Evolutionary conservation across 2,329 filamentous ascomycete species (phyloP), one percentile per base, ranked within the genome.

Genomic region (Phaeosphaeria sp.): DNA sequence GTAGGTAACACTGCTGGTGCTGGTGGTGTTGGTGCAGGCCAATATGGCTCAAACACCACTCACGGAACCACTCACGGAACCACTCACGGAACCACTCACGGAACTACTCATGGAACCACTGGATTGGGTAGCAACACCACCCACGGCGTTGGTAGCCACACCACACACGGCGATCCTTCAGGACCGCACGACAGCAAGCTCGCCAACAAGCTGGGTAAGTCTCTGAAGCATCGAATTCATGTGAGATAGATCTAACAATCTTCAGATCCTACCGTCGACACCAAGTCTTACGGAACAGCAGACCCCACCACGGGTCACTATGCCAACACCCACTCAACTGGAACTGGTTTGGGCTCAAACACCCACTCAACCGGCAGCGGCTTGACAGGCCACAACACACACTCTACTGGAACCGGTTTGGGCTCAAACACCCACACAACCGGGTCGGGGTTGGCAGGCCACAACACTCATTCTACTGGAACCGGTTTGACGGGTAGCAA

Each of bases 211-310:
- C 7, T 39, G 36, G 36, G 30, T 36, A 13, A 6, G 30, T 36
- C 15, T 6, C 10, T 36, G n/a, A n/a, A n/a, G n/a, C n/a, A n/a
- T n/a, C n/a, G n/a, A n/a, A n/a, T n/a, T n/a, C n/a, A n/a, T n/a
- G n/a, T n/a, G n/a, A n/a, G n/a, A n/a, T n/a, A n/a, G n/a, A n/a
- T n/a, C n/a, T n/a, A n/a, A n/a, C n/a, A n/a, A n/a, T 36, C 30
- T 36, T 13, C 47, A 15, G 66, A 69, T 36, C 70, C 70, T 3
- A 60, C 67, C 20, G 68, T 73, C 7, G 70, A 73, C 50, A 63
- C 63, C 13, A 67, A 73, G 46, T 60, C 58, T 27, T 58, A 55
- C 36, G 63, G 65, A 23, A 44, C 55, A 5, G 50, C 58, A 36
- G 63, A 39, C 36, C 36, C 36, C 3, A 39, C 36, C 36, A 39